phyloP scores from a whole-genome alignment of 2,329 filamentous ascomycete genomes.

The Coniochaeta hoffmannii region DNA sequence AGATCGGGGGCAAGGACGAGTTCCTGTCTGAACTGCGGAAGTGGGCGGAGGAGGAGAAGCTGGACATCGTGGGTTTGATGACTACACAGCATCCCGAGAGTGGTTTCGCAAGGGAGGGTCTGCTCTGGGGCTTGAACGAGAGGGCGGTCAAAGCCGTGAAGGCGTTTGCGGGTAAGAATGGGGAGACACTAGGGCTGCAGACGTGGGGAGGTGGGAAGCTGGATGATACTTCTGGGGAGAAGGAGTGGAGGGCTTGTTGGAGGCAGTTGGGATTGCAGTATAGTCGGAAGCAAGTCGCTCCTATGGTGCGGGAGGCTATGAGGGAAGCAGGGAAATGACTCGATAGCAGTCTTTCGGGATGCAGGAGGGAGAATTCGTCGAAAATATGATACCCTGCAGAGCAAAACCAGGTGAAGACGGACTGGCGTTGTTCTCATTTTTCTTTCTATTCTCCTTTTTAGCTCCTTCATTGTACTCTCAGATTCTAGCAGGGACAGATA shows the following conservation, averaged over 20 bases:
- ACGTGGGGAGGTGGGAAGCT: conserved; percentile 42
- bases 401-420: not conserved
- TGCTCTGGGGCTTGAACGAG: conserved; percentile 56
- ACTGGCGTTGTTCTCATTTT: not conserved
- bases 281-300: conserved; percentile 63
- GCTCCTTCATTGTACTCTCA: not conserved
- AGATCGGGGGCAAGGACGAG: conserved; percentile 35
- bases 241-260: conserved; percentile 55
- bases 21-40: conserved; percentile 40
- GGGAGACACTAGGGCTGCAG: conserved; percentile 46
- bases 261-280: conserved; percentile 53
- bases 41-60: conserved; percentile 47
- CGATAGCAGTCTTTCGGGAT: not conserved
- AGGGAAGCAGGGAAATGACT: conserved; percentile 18
- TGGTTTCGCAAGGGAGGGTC: conserved; percentile 56
- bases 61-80: conserved; percentile 64
- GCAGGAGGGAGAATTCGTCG: not conserved
- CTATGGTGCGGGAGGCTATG: conserved; percentile 54
- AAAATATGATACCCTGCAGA: not conserved
- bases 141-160: conserved; percentile 41
- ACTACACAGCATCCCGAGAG: conserved; percentile 52
- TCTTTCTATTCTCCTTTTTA: not conserved
- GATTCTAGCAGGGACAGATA: not conserved
- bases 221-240: conserved; percentile 27
- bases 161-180: conserved; percentile 41